Evolutionary conservation across 345 rosid species (phyloP), one percentile per base, ranked within the genome.

Genomic region (Eucalyptus lansdowneana): DNA sequence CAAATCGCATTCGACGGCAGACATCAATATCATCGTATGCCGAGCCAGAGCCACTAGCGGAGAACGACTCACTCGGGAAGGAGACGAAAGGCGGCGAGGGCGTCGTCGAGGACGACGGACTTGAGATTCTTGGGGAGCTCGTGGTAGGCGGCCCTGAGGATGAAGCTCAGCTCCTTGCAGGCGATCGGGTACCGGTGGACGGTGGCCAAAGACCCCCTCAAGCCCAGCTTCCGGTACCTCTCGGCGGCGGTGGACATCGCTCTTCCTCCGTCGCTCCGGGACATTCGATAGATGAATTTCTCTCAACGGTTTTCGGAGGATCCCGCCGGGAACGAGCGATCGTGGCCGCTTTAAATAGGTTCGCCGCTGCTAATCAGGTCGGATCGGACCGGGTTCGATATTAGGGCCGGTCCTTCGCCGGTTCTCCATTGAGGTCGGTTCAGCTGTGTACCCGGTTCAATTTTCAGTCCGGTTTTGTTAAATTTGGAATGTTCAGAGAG

Each of bases 71-170:
- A 96, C 99, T 91, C 88, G 50, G 99, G 96, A 88, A 97, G 96
- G 69, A 96, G 93, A 88, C 96, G 96, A 89, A 95, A 95, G 93
- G 99, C 96, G 53, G 96, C 19, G 92, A 95, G 95, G 50, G 92
- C 91, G 92, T 97, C 96, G 22, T 89, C 94, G 87, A 96, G 94
- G 95, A 97, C 89, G 86, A 93, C 69, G 89, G 95, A 92, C 89
- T 95, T 97, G 88, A 95, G 89, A 89, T 92, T 88, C 92, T 96
- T 95, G 86, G 97, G 97, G 86, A 94, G 91, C 58, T 89, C 91
- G 89, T 49, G 47, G 90, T 95, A 96, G 86, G 94, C 94, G 50
- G 88, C 88, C 83, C 93, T 89, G 42, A 96, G 90, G 81, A 96
- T 91, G 67, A 92, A 95, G 92, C 96, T 92, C 7, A 96, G 92